These are phyloP conservation scores for Talaromyces piceae DNA, from an alignment of 2,329 filamentous ascomycete species.

Conservation along the genomic window DNA sequence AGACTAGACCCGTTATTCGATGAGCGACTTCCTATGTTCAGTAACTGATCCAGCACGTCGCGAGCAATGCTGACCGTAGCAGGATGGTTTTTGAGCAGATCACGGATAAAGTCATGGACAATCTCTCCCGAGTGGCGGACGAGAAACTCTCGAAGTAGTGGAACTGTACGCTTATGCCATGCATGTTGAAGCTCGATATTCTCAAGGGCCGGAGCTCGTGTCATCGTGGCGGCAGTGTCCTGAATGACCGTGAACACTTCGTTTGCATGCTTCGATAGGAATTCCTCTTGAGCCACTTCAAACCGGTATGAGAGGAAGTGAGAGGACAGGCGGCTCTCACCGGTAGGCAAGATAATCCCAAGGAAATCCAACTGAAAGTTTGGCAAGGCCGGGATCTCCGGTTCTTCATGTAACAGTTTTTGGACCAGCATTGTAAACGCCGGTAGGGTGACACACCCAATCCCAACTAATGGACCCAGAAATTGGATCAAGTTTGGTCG, in stretches of 20 bases:
- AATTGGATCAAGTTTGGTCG: conserved; percentile 25
- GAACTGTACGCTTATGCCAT: conserved; percentile 19
- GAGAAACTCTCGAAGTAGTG: conserved; percentile 27
- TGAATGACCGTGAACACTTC: conserved; percentile 28
- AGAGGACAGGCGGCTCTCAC: conserved; percentile 12
- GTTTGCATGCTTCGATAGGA: conserved; percentile 26
- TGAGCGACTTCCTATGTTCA: conserved; percentile 20
- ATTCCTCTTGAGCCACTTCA: conserved; percentile 32
- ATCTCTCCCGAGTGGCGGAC: conserved; percentile 25
- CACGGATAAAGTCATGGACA: conserved; percentile 23
- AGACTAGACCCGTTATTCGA: conserved; percentile 15
- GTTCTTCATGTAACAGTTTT: conserved; percentile 18
- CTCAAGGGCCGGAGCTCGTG: conserved; percentile 3
- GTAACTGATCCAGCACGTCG: conserved; percentile 26
- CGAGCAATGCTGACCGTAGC: conserved; percentile 21
- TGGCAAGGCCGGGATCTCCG: conserved; percentile 20
- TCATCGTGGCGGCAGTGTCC: conserved; percentile 21
- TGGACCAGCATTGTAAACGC: conserved; percentile 31
- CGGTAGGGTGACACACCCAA: conserved; percentile 38
- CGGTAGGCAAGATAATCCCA: conserved; percentile 23
- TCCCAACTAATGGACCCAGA: conserved; percentile 36
- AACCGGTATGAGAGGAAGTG: conserved; percentile 36
- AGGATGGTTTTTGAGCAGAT: conserved; percentile 21
- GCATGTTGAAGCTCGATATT: conserved; percentile 10
- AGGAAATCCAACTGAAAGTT: conserved; percentile 25